phyloP scores from a whole-genome alignment of 345 rosid species.

The Lepidium didymum region DNA sequence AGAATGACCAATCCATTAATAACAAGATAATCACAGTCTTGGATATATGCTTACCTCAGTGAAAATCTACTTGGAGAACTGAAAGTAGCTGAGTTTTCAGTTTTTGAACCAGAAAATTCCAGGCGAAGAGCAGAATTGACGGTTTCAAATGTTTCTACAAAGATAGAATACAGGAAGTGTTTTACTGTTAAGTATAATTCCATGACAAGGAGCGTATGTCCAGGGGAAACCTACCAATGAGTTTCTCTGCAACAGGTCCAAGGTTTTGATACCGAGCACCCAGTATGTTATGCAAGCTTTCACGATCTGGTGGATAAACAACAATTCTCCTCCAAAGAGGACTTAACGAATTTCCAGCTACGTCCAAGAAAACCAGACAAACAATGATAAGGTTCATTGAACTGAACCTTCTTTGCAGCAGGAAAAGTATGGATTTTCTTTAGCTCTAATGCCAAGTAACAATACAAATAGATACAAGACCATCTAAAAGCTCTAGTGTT shows the following conservation, averaged over 20 bases:
- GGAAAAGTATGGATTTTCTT: background rate
- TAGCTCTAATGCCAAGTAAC: background rate
- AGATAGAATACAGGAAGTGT: background rate
- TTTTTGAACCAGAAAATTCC: slow-evolving; percentile 28
- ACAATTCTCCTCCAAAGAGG: slow-evolving; percentile 79
- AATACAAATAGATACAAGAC: background rate
- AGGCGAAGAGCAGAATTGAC: slow-evolving; percentile 36
- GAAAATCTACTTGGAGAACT: slow-evolving; percentile 55
- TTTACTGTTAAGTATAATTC: slow-evolving; percentile 10
- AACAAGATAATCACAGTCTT: background rate
- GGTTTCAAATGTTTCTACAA: slow-evolving; percentile 63
- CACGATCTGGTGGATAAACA: slow-evolving; percentile 55
- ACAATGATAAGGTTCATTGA: background rate
- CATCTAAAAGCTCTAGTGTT: background rate
- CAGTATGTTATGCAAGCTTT: slow-evolving; percentile 57
- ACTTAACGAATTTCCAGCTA: slow-evolving; percentile 64
- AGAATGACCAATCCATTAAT: background rate
- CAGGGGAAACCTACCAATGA: slow-evolving; percentile 52
- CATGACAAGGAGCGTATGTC: slow-evolving; percentile 1
- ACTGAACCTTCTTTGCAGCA: background rate
- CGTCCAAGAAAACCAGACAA: slow-evolving; percentile 1
- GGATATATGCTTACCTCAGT: slow-evolving; percentile 42
- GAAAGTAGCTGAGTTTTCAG: slow-evolving; percentile 31
- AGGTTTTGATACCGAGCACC: slow-evolving; percentile 58
- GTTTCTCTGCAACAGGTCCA: slow-evolving; percentile 50